These are phyloP conservation scores for Jasminum sambac DNA, from an alignment of 257 asterid genomes.

Conservation along the genomic window DNA sequence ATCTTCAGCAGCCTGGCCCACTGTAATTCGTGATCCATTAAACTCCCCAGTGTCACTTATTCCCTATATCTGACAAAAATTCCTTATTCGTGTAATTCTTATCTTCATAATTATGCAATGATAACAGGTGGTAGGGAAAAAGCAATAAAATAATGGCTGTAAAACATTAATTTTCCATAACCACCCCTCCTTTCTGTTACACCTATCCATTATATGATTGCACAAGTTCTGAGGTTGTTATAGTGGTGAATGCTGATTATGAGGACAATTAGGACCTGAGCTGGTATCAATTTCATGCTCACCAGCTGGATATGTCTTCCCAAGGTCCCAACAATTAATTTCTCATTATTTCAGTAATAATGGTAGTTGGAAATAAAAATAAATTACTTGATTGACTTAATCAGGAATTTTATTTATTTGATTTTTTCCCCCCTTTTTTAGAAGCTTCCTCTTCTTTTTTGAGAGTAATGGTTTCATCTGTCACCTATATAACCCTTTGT, in stretches of 20 bases:
- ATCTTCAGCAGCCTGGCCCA: too few relatives aligned
- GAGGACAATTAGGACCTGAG: not conserved
- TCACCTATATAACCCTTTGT: slow-evolving; percentile 16
- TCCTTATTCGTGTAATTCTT: not conserved
- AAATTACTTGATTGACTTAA: not conserved
- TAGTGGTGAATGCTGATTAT: not conserved
- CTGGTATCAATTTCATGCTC: not conserved
- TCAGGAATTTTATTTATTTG: not conserved
- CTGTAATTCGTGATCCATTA: too few relatives aligned
- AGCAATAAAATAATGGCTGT: not conserved
- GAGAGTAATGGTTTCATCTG: slow-evolving; percentile 5
- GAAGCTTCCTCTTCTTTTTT: slow-evolving; percentile 21
- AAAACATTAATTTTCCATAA: not conserved
- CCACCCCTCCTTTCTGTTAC: not conserved
- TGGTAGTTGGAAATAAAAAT: not conserved
- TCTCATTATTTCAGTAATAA: not conserved
- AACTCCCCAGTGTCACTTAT: too few relatives aligned
- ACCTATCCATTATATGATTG: not conserved
- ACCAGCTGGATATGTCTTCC: not conserved
- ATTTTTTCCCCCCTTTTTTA: not conserved
- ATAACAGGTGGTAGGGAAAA: not conserved
- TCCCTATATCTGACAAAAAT: not conserved
- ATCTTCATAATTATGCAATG: not conserved
- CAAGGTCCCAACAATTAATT: not conserved
- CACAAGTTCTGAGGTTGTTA: not conserved